phyloP scores from a whole-genome alignment of 371 early-diverging fungal species.

The Batkoa obscura region DNA sequence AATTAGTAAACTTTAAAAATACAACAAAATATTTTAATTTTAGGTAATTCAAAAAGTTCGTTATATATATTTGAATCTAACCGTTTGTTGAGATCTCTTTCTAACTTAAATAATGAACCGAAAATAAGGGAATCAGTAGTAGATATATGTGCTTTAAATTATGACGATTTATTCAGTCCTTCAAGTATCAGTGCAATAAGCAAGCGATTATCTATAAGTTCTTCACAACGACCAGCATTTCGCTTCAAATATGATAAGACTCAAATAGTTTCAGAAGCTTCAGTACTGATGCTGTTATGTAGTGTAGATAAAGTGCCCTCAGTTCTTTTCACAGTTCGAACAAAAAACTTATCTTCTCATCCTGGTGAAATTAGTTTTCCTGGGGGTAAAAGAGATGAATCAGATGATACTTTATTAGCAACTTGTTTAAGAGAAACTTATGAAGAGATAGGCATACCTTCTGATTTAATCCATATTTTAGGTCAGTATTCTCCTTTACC shows the following conservation, averaged over 20 bases:
- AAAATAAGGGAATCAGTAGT: too few relatives aligned
- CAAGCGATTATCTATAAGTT: too few relatives aligned
- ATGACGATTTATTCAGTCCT: too few relatives aligned
- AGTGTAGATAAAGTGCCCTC: slow-evolving; percentile 33
- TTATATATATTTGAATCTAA: too few relatives aligned
- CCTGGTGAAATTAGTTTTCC: slow-evolving; percentile 69
- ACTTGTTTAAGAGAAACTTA: slow-evolving; percentile 68
- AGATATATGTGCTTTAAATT: too few relatives aligned
- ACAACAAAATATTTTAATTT: too few relatives aligned
- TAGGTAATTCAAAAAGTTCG: too few relatives aligned
- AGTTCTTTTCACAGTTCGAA: slow-evolving; percentile 65
- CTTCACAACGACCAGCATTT: too few relatives aligned
- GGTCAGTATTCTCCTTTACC: slow-evolving; percentile 47
- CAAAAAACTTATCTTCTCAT: slow-evolving; percentile 43
- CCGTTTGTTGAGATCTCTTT: too few relatives aligned
- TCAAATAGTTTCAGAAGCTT: slow-evolving; percentile 5
- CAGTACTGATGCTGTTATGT: slow-evolving; percentile 33
- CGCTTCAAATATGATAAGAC: slow-evolving; percentile 5
- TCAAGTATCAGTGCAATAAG: too few relatives aligned
- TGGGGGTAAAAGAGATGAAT: slow-evolving; percentile 47
- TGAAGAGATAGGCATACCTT: slow-evolving; percentile 57
- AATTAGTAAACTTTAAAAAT: too few relatives aligned
- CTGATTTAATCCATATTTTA: slow-evolving; percentile 29
- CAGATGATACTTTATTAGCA: slow-evolving; percentile 27
- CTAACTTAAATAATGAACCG: too few relatives aligned